Evolutionary conservation across 1,139 yeast species (phyloP), one percentile per base, ranked within the genome.

Genomic region (Yarrowia galli): DNA sequence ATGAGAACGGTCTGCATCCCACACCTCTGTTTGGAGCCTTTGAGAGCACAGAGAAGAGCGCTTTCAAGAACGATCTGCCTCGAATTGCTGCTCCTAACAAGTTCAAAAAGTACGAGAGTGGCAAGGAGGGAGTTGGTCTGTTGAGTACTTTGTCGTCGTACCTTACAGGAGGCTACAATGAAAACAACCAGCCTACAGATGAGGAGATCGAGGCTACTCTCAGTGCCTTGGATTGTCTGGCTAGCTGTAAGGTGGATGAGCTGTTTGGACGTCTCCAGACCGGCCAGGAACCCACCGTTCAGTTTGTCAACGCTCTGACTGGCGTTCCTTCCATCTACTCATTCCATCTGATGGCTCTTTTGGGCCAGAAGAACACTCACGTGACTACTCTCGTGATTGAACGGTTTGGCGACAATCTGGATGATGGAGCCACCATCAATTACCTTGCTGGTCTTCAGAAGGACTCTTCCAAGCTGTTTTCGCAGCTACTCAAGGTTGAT

Each of bases 81-180:
- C 84, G 82, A 69, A 89, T 92, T 3, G 82, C 84, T 69, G 91
- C 97, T 0, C 86, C 87, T 46, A 85, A 85, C 72, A 83, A 87
- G 7, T 84, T 91, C 51, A 86, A 86, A 69, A 84, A 91, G 71
- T 79, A 86, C 0, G 87, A 86, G 69, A 83, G 86, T 32, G 84
- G 83, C 25, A 89, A 87, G 73, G 96, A 88, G 48, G 66, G 66
- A 9, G 83, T 84, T 12, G 92, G 98, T 1, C 76, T 96, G 28
- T 85, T 96, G 69, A 91, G 97, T 0, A 90, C 98, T 0, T 88
- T 96, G 73, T 92, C 98, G 0, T 92, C 97, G 0, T 93, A 92
- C 74, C 84, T 96, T 77, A 91, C 96, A 72, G 96, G 98, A 18
- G 87, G 89, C 70, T 83, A 89, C 0, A 98, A 92, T 73, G 96